These are phyloP conservation scores for Alternaria sp. DNA, from an alignment of 2,329 filamentous ascomycete genomes.

Conservation along the genomic window DNA sequence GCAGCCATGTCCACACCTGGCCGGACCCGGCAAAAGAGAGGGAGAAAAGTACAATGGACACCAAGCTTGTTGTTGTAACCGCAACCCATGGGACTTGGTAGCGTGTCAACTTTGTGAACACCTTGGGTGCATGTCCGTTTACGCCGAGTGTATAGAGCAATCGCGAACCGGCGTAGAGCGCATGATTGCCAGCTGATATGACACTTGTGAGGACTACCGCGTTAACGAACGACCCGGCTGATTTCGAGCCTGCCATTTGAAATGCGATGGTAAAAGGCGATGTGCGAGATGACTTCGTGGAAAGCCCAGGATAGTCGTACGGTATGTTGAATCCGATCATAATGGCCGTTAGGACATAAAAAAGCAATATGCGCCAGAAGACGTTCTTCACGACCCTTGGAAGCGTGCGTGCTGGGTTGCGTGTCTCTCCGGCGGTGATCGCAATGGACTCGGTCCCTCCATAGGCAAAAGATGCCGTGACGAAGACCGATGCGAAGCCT, in stretches of 20 bases:
- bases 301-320: constrained; percentile 49
- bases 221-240: constrained; percentile 71
- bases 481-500: constrained; percentile 74
- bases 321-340: constrained; percentile 56
- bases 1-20: constrained; percentile 67
- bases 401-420: constrained; percentile 80
- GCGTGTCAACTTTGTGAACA: constrained; percentile 65
- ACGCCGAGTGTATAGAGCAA: constrained; percentile 62
- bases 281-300: constrained; percentile 50
- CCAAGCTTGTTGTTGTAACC: constrained; percentile 49
- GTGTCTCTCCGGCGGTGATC: constrained; percentile 78
- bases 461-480: constrained; percentile 77
- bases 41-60: constrained; percentile 53
- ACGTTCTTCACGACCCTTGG: constrained; percentile 91
- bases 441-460: constrained; percentile 79
- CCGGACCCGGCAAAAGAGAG: constrained; percentile 55
- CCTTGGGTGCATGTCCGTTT: constrained; percentile 72
- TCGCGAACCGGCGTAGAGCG: constrained; percentile 64
- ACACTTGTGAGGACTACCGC: constrained; percentile 70
- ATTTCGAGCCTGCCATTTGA: constrained; percentile 66
- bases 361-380: constrained; percentile 64
- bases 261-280: constrained; percentile 74
- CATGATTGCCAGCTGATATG: constrained; percentile 65
- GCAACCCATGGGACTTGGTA: constrained; percentile 53
- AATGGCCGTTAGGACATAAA: constrained; percentile 55